A percentile compares a stretch with the other conserved stretches of the same genome.
Evolutionary conservation across 2,329 filamentous ascomycete genomes (phyloP).

Genomic region (Graphilbum sp.): DNA sequence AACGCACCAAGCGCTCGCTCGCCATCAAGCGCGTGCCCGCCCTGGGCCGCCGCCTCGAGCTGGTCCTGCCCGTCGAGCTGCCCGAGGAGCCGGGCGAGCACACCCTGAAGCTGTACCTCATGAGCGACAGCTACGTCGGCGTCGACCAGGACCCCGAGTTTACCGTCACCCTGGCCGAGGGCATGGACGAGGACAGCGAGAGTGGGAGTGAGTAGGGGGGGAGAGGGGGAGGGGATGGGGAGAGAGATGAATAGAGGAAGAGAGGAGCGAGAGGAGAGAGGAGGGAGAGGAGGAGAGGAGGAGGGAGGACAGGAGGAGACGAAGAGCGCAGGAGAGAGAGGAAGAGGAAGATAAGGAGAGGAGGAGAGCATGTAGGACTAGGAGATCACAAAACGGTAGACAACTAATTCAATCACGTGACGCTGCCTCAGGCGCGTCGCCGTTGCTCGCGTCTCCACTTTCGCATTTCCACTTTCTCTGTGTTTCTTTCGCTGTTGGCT

Average conservation of each 20-base stretch:
- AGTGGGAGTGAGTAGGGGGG: constrained; percentile 23
- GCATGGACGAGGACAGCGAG: constrained; percentile 88
- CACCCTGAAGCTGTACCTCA: constrained; percentile 78
- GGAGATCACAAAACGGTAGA: no score
- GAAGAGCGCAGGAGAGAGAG: no score
- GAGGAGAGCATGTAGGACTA: no score
- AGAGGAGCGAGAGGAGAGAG: not conserved
- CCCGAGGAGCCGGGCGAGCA: constrained; percentile 62
- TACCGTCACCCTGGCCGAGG: constrained; percentile 69
- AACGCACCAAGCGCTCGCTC: constrained; percentile 70
- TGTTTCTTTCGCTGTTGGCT: no score
- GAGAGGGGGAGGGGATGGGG: not conserved
- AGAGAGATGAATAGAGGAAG: not conserved
- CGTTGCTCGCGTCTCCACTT: no score
- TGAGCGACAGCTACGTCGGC: constrained; percentile 94
- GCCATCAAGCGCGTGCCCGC: constrained; percentile 93
- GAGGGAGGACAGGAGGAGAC: no score
- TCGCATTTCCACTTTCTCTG: no score
- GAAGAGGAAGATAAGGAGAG: not conserved
- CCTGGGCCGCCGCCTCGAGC: constrained; percentile 50
- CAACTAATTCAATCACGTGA: no score
- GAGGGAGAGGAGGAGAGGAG: not conserved
- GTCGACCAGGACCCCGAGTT: constrained; percentile 94
- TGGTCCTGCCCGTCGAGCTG: constrained; percentile 76
- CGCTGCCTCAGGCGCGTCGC: no score